phyloP scores from a whole-genome alignment of 163 green algal species.

The Scenedesmus sp. region DNA sequence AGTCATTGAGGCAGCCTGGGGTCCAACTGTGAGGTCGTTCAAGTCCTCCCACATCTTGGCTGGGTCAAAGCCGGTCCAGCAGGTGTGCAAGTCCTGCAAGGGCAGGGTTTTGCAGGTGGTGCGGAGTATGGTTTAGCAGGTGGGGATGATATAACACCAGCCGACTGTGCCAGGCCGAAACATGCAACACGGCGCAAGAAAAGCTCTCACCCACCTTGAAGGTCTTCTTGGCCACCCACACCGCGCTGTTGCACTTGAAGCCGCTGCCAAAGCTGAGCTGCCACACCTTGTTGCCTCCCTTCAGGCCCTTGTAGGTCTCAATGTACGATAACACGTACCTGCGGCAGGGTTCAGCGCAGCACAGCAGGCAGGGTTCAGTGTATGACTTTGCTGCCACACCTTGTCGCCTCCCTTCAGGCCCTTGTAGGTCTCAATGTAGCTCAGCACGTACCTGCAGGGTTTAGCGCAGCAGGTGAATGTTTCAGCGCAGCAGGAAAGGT shows the following conservation, averaged over 20 bases:
- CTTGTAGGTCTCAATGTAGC: conserved; percentile 66
- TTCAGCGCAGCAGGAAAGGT: too few relatives aligned
- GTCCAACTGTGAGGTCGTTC: too few relatives aligned
- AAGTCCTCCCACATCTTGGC: neutral
- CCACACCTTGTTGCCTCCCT: conserved; percentile 78
- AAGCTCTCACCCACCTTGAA: conserved; percentile 59
- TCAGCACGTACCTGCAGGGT: conserved; percentile 76
- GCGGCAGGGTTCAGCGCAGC: neutral
- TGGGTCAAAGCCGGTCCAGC: too few relatives aligned
- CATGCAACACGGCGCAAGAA: too few relatives aligned
- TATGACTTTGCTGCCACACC: conserved; percentile 67
- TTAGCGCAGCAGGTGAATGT: neutral
- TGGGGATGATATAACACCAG: too few relatives aligned
- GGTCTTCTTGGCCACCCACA: conserved; percentile 85
- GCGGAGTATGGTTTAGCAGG: too few relatives aligned
- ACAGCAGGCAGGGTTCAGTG: too few relatives aligned
- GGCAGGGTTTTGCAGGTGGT: too few relatives aligned
- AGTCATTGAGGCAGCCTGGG: neutral
- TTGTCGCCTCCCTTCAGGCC: conserved; percentile 68
- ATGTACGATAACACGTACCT: conserved; percentile 80
- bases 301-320: conserved; percentile 63
- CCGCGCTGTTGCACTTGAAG: conserved; percentile 98
- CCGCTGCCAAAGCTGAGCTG: conserved; percentile 64
- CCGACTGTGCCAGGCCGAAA: neutral
- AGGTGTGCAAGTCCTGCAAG: too few relatives aligned